Evolutionary conservation across 495 filamentous ascomycete species (phyloP), one percentile per base, ranked within the genome.

Genomic region (Podospora australis): DNA sequence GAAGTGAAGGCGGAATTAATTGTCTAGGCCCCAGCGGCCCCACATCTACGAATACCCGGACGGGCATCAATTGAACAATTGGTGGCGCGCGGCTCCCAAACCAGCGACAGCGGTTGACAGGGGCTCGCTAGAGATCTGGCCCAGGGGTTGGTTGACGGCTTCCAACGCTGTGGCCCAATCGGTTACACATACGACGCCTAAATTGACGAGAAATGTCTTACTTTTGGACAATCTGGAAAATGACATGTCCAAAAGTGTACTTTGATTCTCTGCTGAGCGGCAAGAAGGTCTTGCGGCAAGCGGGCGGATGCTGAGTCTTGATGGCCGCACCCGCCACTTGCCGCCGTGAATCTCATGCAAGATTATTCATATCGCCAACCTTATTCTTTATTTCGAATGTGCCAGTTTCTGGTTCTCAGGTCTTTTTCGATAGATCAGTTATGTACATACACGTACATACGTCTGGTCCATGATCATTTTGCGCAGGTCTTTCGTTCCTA

Each of bases 81-180:
- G 46, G 42, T 50, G 44, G 53, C 48, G 53, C 53, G 53, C 53
- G 53, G 53, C 39, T 55, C 48, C 32, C 19, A 42, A 19, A 17
- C 43, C 36, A 21, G 47, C 40, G 45, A 42, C 40, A 24, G 46
- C 19, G 24, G 10, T 25, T 9, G n/a, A 35, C 48, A 58, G 48
- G 55, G 55, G 48, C 41, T 2, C n/a, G 39, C 21, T 14, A 39
- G 44, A 48, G 48, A 55, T 50, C 47, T 50, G 52, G 47, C 10
- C 47, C 42, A 39, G 47, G 46, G 52, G 46, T 41, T 43, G 28
- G 44, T 34, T 46, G 46, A 23, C n/a, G 29, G 28, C 19, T 22
- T 21, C 28, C 46, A 40, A 17, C 41, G 17, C 17, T 6, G 28
- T 20, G 48, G 45, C 55, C 40, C 52, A 63, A 63, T 63, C 60